A percentile compares a stretch with the other conserved stretches of the same genome.
phyloP scores from a whole-genome alignment of 257 asterid genomes.

The Misopates orontium region DNA sequence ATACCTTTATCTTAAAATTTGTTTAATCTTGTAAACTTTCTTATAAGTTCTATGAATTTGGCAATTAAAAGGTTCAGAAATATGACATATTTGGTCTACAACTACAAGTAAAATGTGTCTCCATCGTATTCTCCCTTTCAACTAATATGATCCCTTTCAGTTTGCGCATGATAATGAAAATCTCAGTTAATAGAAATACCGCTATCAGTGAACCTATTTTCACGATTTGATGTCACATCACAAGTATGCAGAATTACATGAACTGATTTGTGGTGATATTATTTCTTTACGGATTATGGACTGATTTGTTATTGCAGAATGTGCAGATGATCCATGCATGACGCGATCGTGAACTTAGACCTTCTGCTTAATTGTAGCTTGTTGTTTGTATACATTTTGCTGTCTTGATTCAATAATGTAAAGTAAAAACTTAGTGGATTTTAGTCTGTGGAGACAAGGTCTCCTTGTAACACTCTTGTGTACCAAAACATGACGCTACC shows the following conservation, averaged over 20 bases:
- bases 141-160: neutral
- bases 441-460: slow-evolving; percentile 20
- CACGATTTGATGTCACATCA: neutral
- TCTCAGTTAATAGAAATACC: neutral
- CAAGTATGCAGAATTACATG: neutral
- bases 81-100: neutral
- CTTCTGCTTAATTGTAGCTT: slow-evolving; percentile 11
- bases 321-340: slow-evolving; percentile 62
- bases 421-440: slow-evolving; percentile 31
- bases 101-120: neutral
- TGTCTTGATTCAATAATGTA: slow-evolving; percentile 17
- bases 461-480: neutral
- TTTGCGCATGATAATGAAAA: neutral
- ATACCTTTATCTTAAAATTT: too few species aligned
- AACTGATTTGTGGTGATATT: neutral
- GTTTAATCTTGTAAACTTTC: neutral
- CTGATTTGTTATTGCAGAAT: slow-evolving; percentile 37
- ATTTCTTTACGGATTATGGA: slow-evolving; percentile 1
- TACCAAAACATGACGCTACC: too few species aligned
- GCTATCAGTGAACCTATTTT: neutral
- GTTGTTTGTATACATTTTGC: slow-evolving; percentile 19
- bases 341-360: slow-evolving; percentile 22
- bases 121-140: neutral
- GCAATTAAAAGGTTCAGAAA: neutral
- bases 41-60: neutral